Evolutionary conservation across 768 basidiomycete species (phyloP).

Genomic region (Tricholoma matsutake): DNA sequence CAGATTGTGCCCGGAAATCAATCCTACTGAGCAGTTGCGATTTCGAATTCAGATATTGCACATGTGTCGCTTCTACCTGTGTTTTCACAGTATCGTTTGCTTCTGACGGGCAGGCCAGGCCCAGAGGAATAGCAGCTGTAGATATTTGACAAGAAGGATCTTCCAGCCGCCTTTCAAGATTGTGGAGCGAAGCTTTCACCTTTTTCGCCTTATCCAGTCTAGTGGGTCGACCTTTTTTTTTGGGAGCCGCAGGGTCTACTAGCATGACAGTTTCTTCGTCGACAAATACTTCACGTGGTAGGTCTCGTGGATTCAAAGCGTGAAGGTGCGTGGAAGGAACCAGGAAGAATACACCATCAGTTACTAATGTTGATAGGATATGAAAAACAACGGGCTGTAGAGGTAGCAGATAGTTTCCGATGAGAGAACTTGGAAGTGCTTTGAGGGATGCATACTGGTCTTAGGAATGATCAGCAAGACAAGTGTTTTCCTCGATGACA

Average conservation of each 20-base stretch:
- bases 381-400: constrained; percentile 51
- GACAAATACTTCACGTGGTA: constrained; percentile 68
- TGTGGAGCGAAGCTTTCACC: constrained; percentile 45
- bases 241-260: constrained; percentile 26
- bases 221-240: constrained; percentile 63
- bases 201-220: constrained; percentile 57
- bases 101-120: not conserved
- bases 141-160: constrained; percentile 20
- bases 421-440: constrained; percentile 44
- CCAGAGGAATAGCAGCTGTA: not conserved
- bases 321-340: constrained; percentile 49
- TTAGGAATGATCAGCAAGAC: constrained; percentile 23
- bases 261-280: constrained; percentile 32
- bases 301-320: constrained; percentile 56
- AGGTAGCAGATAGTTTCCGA: constrained; percentile 35
- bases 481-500: not conserved
- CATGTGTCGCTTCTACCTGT: constrained; percentile 6
- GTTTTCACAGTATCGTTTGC: not conserved
- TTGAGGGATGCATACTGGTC: constrained; percentile 55
- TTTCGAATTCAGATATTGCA: constrained; percentile 44
- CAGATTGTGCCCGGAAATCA: constrained; percentile 9
- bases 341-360: constrained; percentile 54
- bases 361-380: constrained; percentile 46
- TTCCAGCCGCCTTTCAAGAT: constrained; percentile 49
- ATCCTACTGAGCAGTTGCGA: constrained; percentile 36